These are phyloP conservation scores for Ogataea pini DNA, from an alignment of 805 yeast genomes.

Conservation along the genomic window DNA sequence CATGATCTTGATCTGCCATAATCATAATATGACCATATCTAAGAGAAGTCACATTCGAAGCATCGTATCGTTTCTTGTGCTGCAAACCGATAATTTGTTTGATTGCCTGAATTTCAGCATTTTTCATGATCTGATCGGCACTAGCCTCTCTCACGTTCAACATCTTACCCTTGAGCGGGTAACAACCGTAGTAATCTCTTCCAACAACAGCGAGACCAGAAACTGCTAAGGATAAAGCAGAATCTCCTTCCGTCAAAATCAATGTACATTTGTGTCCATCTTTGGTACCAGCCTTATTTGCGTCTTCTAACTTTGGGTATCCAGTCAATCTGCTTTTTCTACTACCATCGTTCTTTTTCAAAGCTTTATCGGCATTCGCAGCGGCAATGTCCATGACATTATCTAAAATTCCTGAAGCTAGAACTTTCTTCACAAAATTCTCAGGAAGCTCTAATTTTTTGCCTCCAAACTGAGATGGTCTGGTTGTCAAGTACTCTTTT, in stretches of 20 bases:
- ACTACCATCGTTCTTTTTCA: constrained; percentile 86
- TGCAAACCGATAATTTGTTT: constrained; percentile 95
- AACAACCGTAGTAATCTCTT: constrained; percentile 91
- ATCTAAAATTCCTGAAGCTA: constrained; percentile 71
- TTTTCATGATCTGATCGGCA: constrained; percentile 90
- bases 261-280: constrained; percentile 92
- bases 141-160: constrained; percentile 95
- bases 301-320: constrained; percentile 89
- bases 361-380: constrained; percentile 82
- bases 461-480: constrained; percentile 87
- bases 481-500: constrained; percentile 90
- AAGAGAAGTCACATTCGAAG: constrained; percentile 63
- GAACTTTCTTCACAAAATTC: constrained; percentile 67
- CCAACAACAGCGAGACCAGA: constrained; percentile 95
- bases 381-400: constrained; percentile 81
- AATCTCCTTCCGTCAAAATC: constrained; percentile 95
- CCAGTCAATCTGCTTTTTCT: constrained; percentile 84
- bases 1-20: constrained; percentile 99
- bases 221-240: constrained; percentile 89
- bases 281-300: constrained; percentile 92
- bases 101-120: constrained; percentile 91
- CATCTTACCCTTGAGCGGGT: constrained; percentile 93
- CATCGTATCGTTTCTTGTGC: constrained; percentile 76
- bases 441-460: constrained; percentile 72
- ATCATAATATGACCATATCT: constrained; percentile 98